Percentiles rank a stretch among this genome's conserved stretches.
These are phyloP conservation scores for Colletotrichum camelliae DNA, from an alignment of 2,329 filamentous ascomycete genomes.

Conservation along the genomic window DNA sequence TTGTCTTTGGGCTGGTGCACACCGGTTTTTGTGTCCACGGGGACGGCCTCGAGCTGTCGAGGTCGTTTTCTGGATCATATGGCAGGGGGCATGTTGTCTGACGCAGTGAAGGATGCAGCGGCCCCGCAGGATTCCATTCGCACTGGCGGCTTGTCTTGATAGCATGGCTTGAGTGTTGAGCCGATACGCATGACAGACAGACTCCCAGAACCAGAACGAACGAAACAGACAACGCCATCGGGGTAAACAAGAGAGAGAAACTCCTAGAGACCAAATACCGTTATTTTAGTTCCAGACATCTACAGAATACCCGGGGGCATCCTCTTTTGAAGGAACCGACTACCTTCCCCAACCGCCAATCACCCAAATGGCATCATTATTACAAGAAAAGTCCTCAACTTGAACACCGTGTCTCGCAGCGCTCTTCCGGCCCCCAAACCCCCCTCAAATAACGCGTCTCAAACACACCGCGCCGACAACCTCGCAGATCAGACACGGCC, in stretches of 20 bases:
- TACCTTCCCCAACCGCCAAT: neutral
- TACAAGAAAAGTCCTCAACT: neutral
- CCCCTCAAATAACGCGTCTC: neutral
- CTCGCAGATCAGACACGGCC: neutral
- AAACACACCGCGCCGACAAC: neutral
- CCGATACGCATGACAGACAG: neutral
- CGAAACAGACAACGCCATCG: neutral
- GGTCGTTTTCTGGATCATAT: neutral
- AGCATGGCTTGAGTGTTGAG: neutral
- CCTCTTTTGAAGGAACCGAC: neutral
- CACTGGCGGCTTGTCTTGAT: neutral
- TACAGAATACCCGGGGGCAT: neutral
- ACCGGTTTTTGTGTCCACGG: slow-evolving; percentile 19
- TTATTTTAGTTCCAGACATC: neutral
- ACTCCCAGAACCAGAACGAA: neutral
- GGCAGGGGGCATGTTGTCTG: neutral
- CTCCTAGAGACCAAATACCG: fast-evolving
- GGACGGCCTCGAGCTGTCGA: neutral
- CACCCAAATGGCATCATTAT: neutral
- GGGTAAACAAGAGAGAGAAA: neutral
- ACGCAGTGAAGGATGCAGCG: neutral
- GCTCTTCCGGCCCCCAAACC: neutral
- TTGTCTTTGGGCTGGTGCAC: neutral
- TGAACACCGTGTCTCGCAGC: neutral
- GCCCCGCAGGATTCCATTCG: neutral